These are phyloP conservation scores for Saccharomycopsis hybrid DNA, from an alignment of 1,139 yeast species.

Conservation along the genomic window DNA sequence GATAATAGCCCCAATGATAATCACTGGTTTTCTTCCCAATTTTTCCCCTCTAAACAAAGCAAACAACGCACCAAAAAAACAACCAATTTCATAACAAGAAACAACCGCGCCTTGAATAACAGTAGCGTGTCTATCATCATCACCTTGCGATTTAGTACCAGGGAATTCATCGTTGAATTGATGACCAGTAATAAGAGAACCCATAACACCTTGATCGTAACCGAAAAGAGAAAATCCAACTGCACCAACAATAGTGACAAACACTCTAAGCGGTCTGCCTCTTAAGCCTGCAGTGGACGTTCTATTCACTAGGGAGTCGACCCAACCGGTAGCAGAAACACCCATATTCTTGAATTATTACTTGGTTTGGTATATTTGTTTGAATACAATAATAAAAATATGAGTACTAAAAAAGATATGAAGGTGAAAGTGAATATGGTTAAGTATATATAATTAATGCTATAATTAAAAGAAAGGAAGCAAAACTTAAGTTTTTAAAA, in stretches of 20 bases:
- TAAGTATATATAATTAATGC: no score
- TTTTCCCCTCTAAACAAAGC: conserved; percentile 59
- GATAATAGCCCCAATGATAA: conserved; percentile 51
- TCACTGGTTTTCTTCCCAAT: conserved; percentile 60
- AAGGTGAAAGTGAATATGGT: no score
- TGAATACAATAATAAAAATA: no score
- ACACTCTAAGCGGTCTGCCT: conserved; percentile 38
- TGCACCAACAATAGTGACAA: conserved; percentile 53
- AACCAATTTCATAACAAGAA: conserved; percentile 69
- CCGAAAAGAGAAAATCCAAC: conserved; percentile 70
- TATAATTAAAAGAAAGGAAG: no score
- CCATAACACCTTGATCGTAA: conserved; percentile 77
- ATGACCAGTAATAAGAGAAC: conserved; percentile 58
- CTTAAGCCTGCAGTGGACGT: conserved; percentile 17
- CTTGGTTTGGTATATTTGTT: no score
- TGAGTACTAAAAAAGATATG: no score
- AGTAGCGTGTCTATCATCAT: conserved; percentile 32
- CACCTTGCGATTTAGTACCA: conserved; percentile 34
- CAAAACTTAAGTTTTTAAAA: no score
- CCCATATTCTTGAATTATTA: no score
- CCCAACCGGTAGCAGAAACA: no score
- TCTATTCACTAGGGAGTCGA: conserved; percentile 9
- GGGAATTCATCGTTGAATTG: conserved; percentile 57
- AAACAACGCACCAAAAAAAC: conserved; percentile 66
- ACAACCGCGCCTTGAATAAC: conserved; percentile 64